Percentiles rank a stretch among this genome's conserved stretches.
Evolutionary conservation across 2,329 filamentous ascomycete species (phyloP).

Genomic region (Ascochyta koolunga): DNA sequence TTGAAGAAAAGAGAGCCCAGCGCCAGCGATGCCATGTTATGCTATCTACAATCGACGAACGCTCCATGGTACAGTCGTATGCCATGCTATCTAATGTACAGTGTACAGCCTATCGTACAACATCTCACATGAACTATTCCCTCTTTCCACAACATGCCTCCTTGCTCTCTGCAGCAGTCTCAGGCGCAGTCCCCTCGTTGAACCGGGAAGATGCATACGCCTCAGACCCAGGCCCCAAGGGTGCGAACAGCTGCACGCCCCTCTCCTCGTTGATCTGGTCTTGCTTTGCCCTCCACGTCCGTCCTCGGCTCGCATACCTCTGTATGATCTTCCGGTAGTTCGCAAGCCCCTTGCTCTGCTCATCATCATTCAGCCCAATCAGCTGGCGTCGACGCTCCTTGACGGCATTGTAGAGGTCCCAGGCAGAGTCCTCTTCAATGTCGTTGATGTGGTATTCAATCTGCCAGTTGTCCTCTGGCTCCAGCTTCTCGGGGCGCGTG

Average conservation of each 20-base stretch:
- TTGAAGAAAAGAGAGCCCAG: not conserved
- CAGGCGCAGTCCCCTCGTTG: not conserved
- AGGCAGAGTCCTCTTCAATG: constrained; percentile 28
- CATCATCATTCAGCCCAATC: constrained; percentile 48
- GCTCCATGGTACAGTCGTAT: not conserved
- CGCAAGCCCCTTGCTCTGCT: constrained; percentile 43
- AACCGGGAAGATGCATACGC: not conserved
- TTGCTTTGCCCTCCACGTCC: constrained; percentile 62
- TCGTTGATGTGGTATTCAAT: constrained; percentile 81
- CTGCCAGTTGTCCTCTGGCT: constrained; percentile 63
- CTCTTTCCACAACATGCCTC: not conserved
- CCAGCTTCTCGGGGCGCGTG: constrained; percentile 62
- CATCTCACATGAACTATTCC: constrained; percentile 4
- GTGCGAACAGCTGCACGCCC: constrained; percentile 46
- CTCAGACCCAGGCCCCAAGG: constrained; percentile 39
- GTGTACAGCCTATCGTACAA: constrained; percentile 1
- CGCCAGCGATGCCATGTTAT: constrained; percentile 7
- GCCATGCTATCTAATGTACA: constrained; percentile 7
- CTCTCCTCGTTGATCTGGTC: constrained; percentile 58
- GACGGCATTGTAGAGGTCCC: constrained; percentile 45
- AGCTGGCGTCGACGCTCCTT: constrained; percentile 62
- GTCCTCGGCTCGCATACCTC: constrained; percentile 61
- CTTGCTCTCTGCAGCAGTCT: not conserved
- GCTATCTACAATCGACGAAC: not conserved
- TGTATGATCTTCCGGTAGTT: constrained; percentile 56